phyloP scores from a whole-genome alignment of 1,139 yeast species.

The Martiniozyma asiatica region DNA sequence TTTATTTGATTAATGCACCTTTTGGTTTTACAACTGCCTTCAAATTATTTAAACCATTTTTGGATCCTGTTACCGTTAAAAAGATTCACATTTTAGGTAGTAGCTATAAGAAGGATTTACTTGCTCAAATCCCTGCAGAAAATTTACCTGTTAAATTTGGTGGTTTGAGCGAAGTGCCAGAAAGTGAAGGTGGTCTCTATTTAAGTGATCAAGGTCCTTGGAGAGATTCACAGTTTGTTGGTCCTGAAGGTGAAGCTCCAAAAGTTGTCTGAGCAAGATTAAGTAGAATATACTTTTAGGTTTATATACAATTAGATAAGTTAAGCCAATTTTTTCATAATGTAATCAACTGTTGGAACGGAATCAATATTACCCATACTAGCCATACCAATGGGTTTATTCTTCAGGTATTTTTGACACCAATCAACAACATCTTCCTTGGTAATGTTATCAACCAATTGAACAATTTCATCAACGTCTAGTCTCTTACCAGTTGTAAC shows the following conservation, averaged over 20 bases:
- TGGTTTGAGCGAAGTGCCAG: constrained; percentile 57
- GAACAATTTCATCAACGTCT: constrained; percentile 86
- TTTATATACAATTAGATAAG: no score
- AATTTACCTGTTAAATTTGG: constrained; percentile 89
- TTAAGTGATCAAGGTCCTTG: constrained; percentile 93
- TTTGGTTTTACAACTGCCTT: constrained; percentile 95
- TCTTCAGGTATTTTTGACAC: constrained; percentile 74
- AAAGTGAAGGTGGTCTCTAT: constrained; percentile 67
- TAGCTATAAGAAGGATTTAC: constrained; percentile 66
- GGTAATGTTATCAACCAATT: constrained; percentile 67
- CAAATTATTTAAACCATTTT: constrained; percentile 78
- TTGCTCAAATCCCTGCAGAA: constrained; percentile 87
- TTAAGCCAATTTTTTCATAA: no score
- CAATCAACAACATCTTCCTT: constrained; percentile 73
- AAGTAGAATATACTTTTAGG: no score
- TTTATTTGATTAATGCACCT: constrained; percentile 91
- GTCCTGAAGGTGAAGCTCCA: constrained; percentile 83
- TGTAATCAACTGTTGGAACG: constrained; percentile 1
- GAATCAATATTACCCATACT: constrained; percentile 50
- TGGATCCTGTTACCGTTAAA: constrained; percentile 96
- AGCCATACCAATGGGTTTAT: constrained; percentile 77
- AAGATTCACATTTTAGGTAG: constrained; percentile 84
- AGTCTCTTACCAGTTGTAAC: constrained; percentile 88
- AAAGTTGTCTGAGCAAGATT: no score
- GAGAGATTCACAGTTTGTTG: constrained; percentile 79